Evolutionary conservation across 108 stramenopile genomes (phyloP).

Genomic region (Cyclotella baltica): DNA sequence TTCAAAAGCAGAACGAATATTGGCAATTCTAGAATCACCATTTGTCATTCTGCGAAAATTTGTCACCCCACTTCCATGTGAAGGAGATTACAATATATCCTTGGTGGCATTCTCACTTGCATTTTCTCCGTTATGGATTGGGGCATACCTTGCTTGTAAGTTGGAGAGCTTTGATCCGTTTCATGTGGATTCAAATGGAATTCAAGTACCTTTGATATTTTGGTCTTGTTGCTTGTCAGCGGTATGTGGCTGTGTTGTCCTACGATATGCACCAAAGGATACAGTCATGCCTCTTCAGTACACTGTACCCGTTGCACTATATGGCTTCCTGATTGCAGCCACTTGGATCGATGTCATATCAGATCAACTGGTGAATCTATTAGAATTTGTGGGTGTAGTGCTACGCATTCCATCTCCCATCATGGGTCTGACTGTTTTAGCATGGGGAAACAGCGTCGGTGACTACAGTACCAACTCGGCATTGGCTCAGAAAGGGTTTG

Average conservation of each 20-base stretch:
- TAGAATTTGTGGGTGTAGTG: constrained; percentile 84
- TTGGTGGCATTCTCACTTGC: constrained; percentile 71
- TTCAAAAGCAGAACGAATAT: constrained; percentile 1
- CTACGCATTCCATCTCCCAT: constrained; percentile 76
- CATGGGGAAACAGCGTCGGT: constrained; percentile 93
- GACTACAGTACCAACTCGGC: constrained; percentile 92
- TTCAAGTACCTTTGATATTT: constrained; percentile 6
- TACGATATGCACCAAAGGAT: constrained; percentile 73
- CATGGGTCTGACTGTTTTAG: constrained; percentile 91
- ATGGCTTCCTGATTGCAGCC: constrained; percentile 86
- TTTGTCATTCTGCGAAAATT: constrained; percentile 30
- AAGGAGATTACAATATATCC: constrained; percentile 74
- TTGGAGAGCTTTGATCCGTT: constrained; percentile 52
- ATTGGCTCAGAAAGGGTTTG: constrained; percentile 90
- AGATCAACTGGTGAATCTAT: constrained; percentile 77
- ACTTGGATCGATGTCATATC: constrained; percentile 94
- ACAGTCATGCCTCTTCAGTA: constrained; percentile 60
- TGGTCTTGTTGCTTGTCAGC: constrained; percentile 21
- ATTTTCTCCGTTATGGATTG: constrained; percentile 74
- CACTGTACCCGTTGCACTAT: constrained; percentile 70
- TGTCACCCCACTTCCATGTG: constrained; percentile 73
- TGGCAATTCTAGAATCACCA: constrained; percentile 11
- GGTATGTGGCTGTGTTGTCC: constrained; percentile 39
- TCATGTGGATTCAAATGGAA: not conserved
- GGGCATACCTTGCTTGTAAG: constrained; percentile 57